Percentiles rank a stretch among this genome's conserved stretches.
Conservation (phyloP, 345 rosid species). For the Linum trigynum region DNA sequence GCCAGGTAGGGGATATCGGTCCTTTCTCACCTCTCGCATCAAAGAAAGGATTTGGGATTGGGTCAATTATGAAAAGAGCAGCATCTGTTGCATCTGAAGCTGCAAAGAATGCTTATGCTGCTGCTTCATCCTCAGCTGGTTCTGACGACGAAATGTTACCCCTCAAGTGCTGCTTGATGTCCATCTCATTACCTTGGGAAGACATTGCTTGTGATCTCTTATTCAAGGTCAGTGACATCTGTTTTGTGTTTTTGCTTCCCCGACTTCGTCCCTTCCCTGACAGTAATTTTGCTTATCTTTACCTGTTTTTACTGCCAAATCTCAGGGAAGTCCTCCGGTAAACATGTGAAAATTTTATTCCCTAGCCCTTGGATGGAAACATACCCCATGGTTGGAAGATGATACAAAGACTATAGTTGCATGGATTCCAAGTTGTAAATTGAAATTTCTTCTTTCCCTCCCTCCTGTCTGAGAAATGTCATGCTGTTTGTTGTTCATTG, state of each 20-base stretch:
- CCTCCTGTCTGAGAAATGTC: no score
- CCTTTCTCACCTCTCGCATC: conserved; percentile 71
- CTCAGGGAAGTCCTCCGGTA: conserved; percentile 7
- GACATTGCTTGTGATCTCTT: conserved; percentile 86
- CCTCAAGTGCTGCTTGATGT: conserved; percentile 92
- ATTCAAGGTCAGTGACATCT: conserved; percentile 57
- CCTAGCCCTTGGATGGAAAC: not conserved
- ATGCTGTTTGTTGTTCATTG: not conserved
- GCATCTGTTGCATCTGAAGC: conserved; percentile 91
- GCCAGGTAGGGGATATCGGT: conserved; percentile 58
- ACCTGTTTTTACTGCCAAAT: not conserved
- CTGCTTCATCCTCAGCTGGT: conserved; percentile 53
- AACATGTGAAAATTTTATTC: not conserved
- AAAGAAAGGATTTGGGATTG: conserved; percentile 68
- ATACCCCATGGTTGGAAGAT: not conserved
- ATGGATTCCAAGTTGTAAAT: not conserved
- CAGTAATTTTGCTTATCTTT: not conserved
- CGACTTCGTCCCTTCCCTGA: not conserved
- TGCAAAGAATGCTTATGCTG: conserved; percentile 92
- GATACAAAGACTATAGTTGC: not conserved
- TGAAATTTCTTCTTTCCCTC: not conserved
- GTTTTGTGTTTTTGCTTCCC: not conserved
- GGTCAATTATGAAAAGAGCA: conserved; percentile 76
- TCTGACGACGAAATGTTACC: conserved; percentile 83
- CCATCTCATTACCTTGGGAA: conserved; percentile 93